Conservation (phyloP, 257 asterid species). For the Leonotis leonurus region DNA sequence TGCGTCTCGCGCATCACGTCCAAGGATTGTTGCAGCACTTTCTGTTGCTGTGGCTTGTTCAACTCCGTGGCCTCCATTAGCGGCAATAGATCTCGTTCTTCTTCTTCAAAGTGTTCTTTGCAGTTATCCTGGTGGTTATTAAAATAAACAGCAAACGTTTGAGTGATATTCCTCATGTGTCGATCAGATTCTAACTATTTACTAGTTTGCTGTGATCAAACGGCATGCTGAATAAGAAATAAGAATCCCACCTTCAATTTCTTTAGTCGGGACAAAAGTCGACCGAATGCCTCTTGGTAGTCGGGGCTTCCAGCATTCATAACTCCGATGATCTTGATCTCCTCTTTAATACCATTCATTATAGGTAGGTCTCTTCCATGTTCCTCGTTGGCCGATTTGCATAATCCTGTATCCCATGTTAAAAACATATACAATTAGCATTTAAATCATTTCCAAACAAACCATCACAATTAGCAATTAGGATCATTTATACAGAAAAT, state of each 20-base stretch:
- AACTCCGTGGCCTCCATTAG: constrained; percentile 86
- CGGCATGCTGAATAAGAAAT: not conserved
- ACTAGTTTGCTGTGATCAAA: not conserved
- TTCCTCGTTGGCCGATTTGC: constrained; percentile 84
- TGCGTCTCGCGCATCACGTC: constrained; percentile 89
- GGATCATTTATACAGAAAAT: not conserved
- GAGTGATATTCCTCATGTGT: too few relatives aligned
- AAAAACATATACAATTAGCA: not conserved
- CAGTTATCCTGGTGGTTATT: constrained; percentile 48
- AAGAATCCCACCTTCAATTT: constrained; percentile 46
- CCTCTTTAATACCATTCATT: constrained; percentile 97
- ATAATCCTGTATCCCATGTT: constrained; percentile 50
- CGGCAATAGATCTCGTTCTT: constrained; percentile 80
- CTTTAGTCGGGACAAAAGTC: constrained; percentile 60
- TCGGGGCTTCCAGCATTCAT: constrained; percentile 70
- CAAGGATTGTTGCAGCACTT: constrained; percentile 61
- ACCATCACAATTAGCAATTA: too few relatives aligned
- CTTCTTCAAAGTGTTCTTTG: constrained; percentile 74
- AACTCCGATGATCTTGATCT: constrained; percentile 83
- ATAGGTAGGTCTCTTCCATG: constrained; percentile 83
- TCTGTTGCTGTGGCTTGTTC: constrained; percentile 59
- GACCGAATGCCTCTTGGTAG: constrained; percentile 66
- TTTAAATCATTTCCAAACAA: too few relatives aligned
- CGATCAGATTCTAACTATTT: not conserved
- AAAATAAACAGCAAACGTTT: not conserved